Percentiles rank a stretch among this genome's conserved stretches.
Conservation (phyloP, 2,329 filamentous ascomycete species). For the Monosporascus ibericus region DNA sequence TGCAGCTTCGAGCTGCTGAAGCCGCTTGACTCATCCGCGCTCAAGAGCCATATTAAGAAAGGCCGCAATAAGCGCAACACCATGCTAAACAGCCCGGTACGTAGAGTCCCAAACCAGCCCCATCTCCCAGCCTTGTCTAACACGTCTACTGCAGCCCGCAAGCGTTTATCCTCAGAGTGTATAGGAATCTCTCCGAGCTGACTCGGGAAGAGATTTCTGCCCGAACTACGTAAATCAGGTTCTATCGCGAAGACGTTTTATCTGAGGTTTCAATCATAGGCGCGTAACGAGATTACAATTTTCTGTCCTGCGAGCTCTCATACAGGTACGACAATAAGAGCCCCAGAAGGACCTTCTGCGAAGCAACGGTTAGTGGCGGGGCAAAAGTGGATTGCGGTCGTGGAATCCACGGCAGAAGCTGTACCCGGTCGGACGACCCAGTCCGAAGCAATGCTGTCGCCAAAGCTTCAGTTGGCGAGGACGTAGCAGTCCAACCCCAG, state of each 20-base stretch:
- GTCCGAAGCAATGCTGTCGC: neutral
- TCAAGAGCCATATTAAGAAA: constrained; percentile 99
- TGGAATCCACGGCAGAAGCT: neutral
- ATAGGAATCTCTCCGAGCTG: constrained; percentile 20
- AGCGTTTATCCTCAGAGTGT: constrained; percentile 52
- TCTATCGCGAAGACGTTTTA: neutral
- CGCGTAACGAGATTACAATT: neutral
- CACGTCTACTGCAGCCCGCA: constrained; percentile 37
- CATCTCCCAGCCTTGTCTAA: constrained; percentile 2
- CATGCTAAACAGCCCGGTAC: constrained; percentile 92
- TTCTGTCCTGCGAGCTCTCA: neutral
- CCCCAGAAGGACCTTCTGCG: neutral
- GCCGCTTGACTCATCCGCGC: constrained; percentile 86
- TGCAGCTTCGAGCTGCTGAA: constrained; percentile 98
- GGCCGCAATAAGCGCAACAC: constrained; percentile 89
- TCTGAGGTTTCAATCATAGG: neutral
- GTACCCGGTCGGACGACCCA: neutral
- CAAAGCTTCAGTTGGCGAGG: neutral
- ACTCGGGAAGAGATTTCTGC: neutral
- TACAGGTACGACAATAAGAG: neutral
- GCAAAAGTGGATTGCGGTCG: neutral
- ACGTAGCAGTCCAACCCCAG: neutral
- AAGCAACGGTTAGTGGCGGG: neutral
- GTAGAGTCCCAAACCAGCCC: constrained; percentile 30
- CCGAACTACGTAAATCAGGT: neutral